Percentiles rank a stretch among this genome's conserved stretches.
These are phyloP conservation scores for Diutina ranongensis DNA, from an alignment of 1,139 yeast species.

Conservation along the genomic window DNA sequence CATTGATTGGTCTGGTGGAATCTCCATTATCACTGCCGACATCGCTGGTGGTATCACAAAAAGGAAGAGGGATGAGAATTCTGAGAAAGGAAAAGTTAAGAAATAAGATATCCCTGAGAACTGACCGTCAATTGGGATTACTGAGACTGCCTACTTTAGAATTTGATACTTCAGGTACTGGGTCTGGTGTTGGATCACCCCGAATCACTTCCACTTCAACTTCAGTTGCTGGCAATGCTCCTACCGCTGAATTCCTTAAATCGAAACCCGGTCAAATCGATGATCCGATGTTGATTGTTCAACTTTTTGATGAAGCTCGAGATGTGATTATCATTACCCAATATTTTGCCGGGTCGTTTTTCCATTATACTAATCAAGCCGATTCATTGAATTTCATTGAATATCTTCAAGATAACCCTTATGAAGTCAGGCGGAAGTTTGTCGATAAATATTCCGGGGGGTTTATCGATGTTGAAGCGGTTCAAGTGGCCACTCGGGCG, in stretches of 20 bases:
- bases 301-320: conserved; percentile 23
- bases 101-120: not conserved
- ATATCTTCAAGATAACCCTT: conserved; percentile 32
- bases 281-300: conserved; percentile 33
- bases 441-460: not conserved
- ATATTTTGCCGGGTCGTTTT: conserved; percentile 49
- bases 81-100: conserved; percentile 3
- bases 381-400: conserved; percentile 31
- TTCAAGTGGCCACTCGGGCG: not conserved
- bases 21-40: conserved; percentile 4
- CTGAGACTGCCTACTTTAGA: conserved; percentile 4
- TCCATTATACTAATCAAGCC: conserved; percentile 41
- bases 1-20: not conserved
- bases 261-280: conserved; percentile 17
- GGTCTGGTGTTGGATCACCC: not conserved
- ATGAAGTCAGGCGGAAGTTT: conserved; percentile 15
- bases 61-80: not conserved
- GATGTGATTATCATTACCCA: conserved; percentile 40
- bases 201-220: not conserved
- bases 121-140: not conserved
- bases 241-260: not conserved
- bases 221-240: too few relatives aligned
- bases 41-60: conserved; percentile 1
- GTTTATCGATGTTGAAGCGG: not conserved
- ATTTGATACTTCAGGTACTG: not conserved